Percentiles rank a stretch among this genome's conserved stretches.
Evolutionary conservation across 2,329 filamentous ascomycete genomes (phyloP).

Genomic region (Microascus cirrosus): DNA sequence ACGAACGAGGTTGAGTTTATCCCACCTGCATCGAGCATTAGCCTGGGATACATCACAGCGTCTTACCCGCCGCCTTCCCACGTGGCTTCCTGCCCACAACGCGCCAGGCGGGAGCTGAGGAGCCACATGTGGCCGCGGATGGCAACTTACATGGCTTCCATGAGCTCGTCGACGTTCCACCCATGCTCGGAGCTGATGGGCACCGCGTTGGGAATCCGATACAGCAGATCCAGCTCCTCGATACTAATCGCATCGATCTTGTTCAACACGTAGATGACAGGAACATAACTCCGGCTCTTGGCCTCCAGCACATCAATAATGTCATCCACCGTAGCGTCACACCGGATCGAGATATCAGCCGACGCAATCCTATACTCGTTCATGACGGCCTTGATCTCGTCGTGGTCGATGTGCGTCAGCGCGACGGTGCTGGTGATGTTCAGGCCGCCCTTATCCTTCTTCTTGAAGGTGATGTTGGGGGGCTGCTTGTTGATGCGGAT

Average conservation of each 20-base stretch:
- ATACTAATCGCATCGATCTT: constrained; percentile 98
- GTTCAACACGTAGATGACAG: constrained; percentile 97
- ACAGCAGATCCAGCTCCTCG: constrained; percentile 90
- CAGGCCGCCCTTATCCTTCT: constrained; percentile 97
- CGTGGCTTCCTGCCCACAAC: too few species aligned
- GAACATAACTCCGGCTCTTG: constrained; percentile 90
- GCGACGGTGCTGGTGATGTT: constrained; percentile 93
- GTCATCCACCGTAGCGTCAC: constrained; percentile 95
- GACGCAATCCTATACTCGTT: constrained; percentile 93
- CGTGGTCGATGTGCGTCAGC: constrained; percentile 82
- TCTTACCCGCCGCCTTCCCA: neutral
- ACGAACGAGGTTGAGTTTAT: constrained; percentile 80
- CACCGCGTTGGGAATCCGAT: constrained; percentile 92
- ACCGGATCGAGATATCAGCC: constrained; percentile 93
- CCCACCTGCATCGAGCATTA: constrained; percentile 51
- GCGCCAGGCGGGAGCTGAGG: neutral
- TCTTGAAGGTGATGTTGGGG: constrained; percentile 98
- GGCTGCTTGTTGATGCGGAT: constrained; percentile 96
- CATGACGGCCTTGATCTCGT: constrained; percentile 98
- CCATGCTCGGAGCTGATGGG: constrained; percentile 96
- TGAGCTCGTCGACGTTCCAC: constrained; percentile 94
- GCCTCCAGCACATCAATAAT: constrained; percentile 93
- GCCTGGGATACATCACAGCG: neutral
- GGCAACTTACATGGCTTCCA: constrained; percentile 70
- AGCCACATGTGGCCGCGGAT: neutral